Base-by-base conservation (phyloP, 495 filamentous ascomycete species). In the Neurospora sp. region DNA sequence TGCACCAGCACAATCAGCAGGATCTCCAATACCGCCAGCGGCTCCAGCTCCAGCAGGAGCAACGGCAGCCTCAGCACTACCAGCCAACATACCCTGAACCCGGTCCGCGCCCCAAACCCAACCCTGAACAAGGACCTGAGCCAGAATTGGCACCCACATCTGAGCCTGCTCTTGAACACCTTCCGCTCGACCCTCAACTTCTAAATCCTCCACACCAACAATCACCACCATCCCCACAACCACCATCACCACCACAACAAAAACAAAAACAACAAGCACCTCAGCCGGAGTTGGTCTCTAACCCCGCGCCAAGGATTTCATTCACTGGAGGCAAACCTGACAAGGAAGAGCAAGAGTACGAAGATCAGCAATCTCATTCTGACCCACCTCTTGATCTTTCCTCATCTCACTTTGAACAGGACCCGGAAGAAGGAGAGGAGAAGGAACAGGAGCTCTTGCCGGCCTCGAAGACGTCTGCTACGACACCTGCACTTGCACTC, bases 111-210 rank as follows among this genome's bases (percentile, higher is more conserved):
- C 59, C 73, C 16, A 62, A 35, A 70, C 31, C 70, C 6, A 35
- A 73, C 54, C 59, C 37, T 40, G 75, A 77, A 70, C 41, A 35
- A 66, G 23, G 54, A 66, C 27, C 54, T 39, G 20, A 77, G 39
- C 39, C 74, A 46, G 54, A 70, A 46, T 70, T n/a, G 35, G 44
- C 71, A 72, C 42, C 41, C 71, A 69, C 42, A 72, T 38, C 71
- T 59, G 54, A 66, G 54, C 54, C 54, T 66, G 54, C 54, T 66
- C 54, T 66, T 35, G 54, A 66, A 66, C 54, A 66, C 9, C 54
- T 66, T 66, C 27, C 54, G 54, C 54, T 66, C 54, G 54, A 66
- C 54, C 54, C 54, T 66, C 54, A 66, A 66, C 54, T 66, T 66
- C 54, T 66, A 0, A 66, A 66, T 18, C 54, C 54, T 66, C 54